These are phyloP conservation scores for Plantago lanceolata DNA, from an alignment of 305 asterid genomes.

Conservation along the genomic window DNA sequence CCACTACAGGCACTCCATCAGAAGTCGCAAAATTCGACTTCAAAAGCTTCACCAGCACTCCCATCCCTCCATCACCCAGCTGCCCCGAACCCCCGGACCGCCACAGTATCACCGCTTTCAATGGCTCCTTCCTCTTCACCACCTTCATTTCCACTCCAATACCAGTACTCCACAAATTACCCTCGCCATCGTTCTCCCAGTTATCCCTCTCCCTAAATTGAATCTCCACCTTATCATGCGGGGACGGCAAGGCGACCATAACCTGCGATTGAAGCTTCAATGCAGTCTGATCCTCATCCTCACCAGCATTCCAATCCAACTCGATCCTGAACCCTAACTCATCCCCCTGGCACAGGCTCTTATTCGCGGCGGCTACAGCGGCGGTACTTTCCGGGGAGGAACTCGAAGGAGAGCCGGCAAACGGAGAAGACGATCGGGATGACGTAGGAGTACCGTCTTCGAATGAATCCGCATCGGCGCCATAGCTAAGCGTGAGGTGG, in stretches of 20 bases:
- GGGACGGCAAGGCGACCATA: conserved; percentile 92
- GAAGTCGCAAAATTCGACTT: conserved; percentile 63
- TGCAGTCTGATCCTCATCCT: conserved; percentile 92
- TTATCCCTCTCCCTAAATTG: conserved; percentile 45
- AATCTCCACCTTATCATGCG: conserved; percentile 74
- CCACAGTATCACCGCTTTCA: conserved; percentile 71
- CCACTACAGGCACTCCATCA: conserved; percentile 39
- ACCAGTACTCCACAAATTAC: conserved; percentile 28
- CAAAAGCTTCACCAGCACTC: conserved; percentile 81
- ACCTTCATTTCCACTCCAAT: conserved; percentile 69
- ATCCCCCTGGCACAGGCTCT: conserved; percentile 25
- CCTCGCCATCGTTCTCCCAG: conserved; percentile 28
- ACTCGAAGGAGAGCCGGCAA: conserved; percentile 40
- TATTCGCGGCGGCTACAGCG: conserved; percentile 21
- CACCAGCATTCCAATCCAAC: conserved; percentile 85
- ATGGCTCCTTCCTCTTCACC: conserved; percentile 75
- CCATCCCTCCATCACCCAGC: conserved; percentile 81
- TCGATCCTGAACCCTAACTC: conserved; percentile 79
- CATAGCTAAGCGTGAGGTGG: conserved; percentile 81
- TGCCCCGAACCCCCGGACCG: conserved; percentile 82
- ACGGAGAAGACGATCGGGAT: conserved; percentile 47
- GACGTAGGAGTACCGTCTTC: conserved; percentile 65
- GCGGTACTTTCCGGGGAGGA: conserved; percentile 37
- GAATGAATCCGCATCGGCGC: conserved; percentile 58
- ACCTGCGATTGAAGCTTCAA: conserved; percentile 92